Evolutionary conservation across 345 rosid species (phyloP).

Genomic region (Syzygium jambos): DNA sequence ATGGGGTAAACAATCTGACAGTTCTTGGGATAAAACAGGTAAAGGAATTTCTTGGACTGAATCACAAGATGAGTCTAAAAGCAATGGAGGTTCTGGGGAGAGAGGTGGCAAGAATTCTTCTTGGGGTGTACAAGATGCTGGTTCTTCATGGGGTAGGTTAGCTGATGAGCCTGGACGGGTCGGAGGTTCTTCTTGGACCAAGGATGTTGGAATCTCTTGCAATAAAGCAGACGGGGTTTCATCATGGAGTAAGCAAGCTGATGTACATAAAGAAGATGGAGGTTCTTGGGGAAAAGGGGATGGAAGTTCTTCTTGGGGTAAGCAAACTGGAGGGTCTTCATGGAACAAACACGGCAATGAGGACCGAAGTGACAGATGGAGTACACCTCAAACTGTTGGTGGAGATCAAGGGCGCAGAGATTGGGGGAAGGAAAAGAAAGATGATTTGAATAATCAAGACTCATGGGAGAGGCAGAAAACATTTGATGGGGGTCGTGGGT

Average conservation of each 20-base stretch:
- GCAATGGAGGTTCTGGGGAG: background rate
- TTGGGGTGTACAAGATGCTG: constrained; percentile 1
- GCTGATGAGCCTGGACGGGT: background rate
- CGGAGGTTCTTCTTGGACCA: constrained; percentile 1
- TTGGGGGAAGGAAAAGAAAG: constrained; percentile 7
- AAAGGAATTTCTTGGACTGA: constrained; percentile 3
- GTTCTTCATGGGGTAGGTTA: background rate
- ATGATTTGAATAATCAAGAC: background rate
- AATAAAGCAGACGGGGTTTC: constrained; percentile 2
- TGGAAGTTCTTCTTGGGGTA: constrained; percentile 9
- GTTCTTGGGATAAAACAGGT: constrained; percentile 13
- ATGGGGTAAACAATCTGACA: background rate
- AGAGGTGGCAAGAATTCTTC: background rate
- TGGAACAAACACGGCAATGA: constrained; percentile 8
- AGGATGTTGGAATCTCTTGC: background rate
- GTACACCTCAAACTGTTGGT: background rate
- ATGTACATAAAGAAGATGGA: constrained; percentile 1
- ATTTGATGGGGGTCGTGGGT: constrained; percentile 25
- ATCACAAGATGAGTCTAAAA: background rate
- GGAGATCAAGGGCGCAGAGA: constrained; percentile 6
- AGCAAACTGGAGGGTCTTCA: constrained; percentile 4
- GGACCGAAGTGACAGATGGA: background rate
- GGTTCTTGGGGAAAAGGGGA: constrained; percentile 7
- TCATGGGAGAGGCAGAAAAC: background rate
- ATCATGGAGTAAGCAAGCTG: constrained; percentile 6